Evolutionary conservation across 768 basidiomycete species (phyloP), one percentile per base, ranked within the genome.

Genomic region (Amanita jacksonii): DNA sequence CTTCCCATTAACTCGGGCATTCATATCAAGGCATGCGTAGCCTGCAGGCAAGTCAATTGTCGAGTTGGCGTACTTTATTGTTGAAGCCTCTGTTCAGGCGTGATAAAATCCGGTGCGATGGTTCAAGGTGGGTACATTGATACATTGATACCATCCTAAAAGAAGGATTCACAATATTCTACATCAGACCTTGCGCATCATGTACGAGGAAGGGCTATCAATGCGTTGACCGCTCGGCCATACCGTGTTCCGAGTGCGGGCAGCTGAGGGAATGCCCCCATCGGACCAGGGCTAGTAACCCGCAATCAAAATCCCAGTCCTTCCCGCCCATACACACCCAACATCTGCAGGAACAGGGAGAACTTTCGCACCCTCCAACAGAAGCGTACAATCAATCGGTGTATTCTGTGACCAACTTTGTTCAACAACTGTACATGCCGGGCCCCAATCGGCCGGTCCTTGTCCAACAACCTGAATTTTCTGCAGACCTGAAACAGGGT

Each of bases 71-170:
- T 28, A 15, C 30, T 37, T 37, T 8, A 36, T 43, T 43, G 49
- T 42, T 49, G 50, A 27, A 47, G 13, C 16, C 38, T 16, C 18
- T 9, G 35, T 46, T 38, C 48, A 79, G 79, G 59, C 74, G 72
- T 25, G 73, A 78, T 57, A 81, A 81, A 57, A 69, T 76, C 47
- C 70, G 76, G 3, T 81, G 79, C 55, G 73, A 77, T 52, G 78
- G 78, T 12, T 59, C 65, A 46, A 69, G n/a, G n/a, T n/a, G n/a
- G 75, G 77, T 77, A 56, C 51, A 54, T 47, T 27, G 13, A 18
- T 12, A 41, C 32, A 37, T 47, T 24, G 22, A 32, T 48, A 43
- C 31, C 46, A 47, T 34, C 48, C 37, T n/a, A n/a, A n/a, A 47
- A 41, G 31, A 16, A 46, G 48, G 37, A 45, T 45, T 36, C 36